These are phyloP conservation scores for Fusarium sp. DNA, from an alignment of 2,329 filamentous ascomycete species.

Conservation along the genomic window DNA sequence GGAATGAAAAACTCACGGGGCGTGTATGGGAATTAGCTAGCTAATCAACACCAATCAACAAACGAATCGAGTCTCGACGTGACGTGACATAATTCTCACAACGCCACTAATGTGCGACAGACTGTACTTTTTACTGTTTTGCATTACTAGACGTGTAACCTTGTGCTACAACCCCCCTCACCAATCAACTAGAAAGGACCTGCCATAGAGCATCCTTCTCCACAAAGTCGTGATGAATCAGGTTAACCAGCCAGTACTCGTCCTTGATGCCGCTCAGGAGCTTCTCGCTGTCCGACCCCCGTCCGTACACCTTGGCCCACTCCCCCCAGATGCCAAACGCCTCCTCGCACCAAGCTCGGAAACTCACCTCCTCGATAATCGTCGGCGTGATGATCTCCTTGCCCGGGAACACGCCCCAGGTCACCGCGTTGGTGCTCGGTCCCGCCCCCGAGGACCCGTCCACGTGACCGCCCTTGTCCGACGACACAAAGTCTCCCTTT, in stretches of 20 bases:
- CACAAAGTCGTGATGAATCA: slow-evolving; percentile 85
- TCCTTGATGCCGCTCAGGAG: slow-evolving; percentile 75
- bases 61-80: not conserved
- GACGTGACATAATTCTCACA: not conserved
- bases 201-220: slow-evolving; percentile 80
- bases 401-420: slow-evolving; percentile 94
- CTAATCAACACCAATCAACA: slow-evolving; percentile 1
- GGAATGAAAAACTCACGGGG: slow-evolving; percentile 11
- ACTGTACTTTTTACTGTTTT: slow-evolving; percentile 7
- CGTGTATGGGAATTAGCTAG: slow-evolving; percentile 22
- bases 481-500: slow-evolving; percentile 81
- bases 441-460: slow-evolving; percentile 46
- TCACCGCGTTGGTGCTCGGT: slow-evolving; percentile 87
- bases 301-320: slow-evolving; percentile 90
- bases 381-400: slow-evolving; percentile 98
- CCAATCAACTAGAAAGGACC: slow-evolving; percentile 61
- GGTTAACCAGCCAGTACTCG: slow-evolving; percentile 90
- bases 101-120: not conserved
- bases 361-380: slow-evolving; percentile 95
- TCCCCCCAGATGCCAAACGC: slow-evolving; percentile 96
- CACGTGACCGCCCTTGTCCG: slow-evolving; percentile 61
- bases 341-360: slow-evolving; percentile 94
- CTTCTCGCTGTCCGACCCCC: slow-evolving; percentile 75
- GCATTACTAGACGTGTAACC: slow-evolving; percentile 1
- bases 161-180: not conserved